phyloP scores from a whole-genome alignment of 2,329 filamentous ascomycete genomes.

The Sarocladium strictum region DNA sequence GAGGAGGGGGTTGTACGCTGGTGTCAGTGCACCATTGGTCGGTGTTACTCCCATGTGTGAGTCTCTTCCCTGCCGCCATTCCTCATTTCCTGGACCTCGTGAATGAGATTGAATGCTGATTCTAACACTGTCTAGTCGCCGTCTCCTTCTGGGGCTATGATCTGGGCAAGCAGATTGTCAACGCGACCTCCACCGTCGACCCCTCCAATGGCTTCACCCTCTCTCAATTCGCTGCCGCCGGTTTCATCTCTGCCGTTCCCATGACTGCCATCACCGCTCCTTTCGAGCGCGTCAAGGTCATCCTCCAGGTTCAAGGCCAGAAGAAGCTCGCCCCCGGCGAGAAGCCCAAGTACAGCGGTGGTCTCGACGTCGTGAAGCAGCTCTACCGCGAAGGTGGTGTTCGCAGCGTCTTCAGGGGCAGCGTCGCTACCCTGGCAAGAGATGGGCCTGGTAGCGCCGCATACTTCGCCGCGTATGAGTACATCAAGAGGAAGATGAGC shows the following conservation, averaged over 20 bases:
- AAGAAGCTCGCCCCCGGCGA: conserved; percentile 82
- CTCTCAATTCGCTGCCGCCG: conserved; percentile 81
- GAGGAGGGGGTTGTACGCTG: conserved; percentile 80
- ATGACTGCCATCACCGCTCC: conserved; percentile 98
- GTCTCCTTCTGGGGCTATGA: conserved; percentile 85
- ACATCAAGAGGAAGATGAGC: conserved; percentile 81
- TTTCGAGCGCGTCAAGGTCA: conserved; percentile 97
- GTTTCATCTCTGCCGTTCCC: conserved; percentile 95
- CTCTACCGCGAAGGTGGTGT: conserved; percentile 88
- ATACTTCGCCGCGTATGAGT: conserved; percentile 97
- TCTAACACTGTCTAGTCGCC: conserved; percentile 44
- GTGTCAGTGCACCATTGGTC: conserved; percentile 87
- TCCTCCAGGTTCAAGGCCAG: conserved; percentile 95
- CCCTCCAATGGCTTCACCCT: conserved; percentile 68
- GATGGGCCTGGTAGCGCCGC: conserved; percentile 90
- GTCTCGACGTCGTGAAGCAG: conserved; percentile 84
- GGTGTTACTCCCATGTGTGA: conserved; percentile 98
- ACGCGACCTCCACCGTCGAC: conserved; percentile 55
- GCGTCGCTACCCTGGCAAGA: conserved; percentile 82
- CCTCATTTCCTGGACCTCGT: not conserved
- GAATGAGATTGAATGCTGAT: not conserved
- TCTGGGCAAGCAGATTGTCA: conserved; percentile 84
- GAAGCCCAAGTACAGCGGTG: conserved; percentile 86
- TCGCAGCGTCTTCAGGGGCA: conserved; percentile 87
- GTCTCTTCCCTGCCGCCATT: conserved; percentile 34